Base-by-base conservation (phyloP, 108 stramenopile species). In the Schizochytrium sp. region DNA sequence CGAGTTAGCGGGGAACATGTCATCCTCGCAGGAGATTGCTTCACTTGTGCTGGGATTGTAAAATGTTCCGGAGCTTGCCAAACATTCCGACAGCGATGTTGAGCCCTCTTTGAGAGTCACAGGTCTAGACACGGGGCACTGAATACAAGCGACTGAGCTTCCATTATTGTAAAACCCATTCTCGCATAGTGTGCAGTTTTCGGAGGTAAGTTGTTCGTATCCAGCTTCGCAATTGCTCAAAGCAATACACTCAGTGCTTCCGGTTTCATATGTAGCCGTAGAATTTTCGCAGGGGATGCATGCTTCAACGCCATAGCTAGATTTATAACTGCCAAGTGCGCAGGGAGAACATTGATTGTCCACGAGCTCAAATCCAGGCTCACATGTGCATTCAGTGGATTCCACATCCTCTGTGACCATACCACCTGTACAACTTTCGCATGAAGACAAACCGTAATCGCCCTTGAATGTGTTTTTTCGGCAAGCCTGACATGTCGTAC, bases 91-190 rank as follows among this genome's bases (percentile, higher is more conserved):
- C 15, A 83, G 5, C 50, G 76, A 83, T 5, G 76, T 83, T 10
- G 76, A 40, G 76, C 50, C 76, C 15, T 83, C 53, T 38, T 10
- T n/a, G 45, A 40, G 38, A 5, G 76, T 83, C 17, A 47, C 10
- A 0, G 76, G 76, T 53, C 76, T 47, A n/a, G 47, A 55, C 50
- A 55, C 40, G 5, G 76, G 76, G 76, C 76, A 83, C 76, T 83
- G 47, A n/a, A 5, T 13, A 40, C 76, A 83, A 5, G 40, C 47
- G 8, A 83, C 28, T n/a, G 76, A 83, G 76, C 10, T 50, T n/a
- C 76, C 53, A 28, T 83, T 53, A 28, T 55, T 49, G 53, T 83
- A 83, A 13, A 49, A 83, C 7, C 76, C 76, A 42, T 2, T 17
- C 15, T 17, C 5, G 28, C 76, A 83, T 7, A 3, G 76, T 53